Percentiles rank a stretch among this genome's conserved stretches.
These are phyloP conservation scores for Hygrophorus pudorinus DNA, from an alignment of 768 basidiomycete species.

Conservation along the genomic window DNA sequence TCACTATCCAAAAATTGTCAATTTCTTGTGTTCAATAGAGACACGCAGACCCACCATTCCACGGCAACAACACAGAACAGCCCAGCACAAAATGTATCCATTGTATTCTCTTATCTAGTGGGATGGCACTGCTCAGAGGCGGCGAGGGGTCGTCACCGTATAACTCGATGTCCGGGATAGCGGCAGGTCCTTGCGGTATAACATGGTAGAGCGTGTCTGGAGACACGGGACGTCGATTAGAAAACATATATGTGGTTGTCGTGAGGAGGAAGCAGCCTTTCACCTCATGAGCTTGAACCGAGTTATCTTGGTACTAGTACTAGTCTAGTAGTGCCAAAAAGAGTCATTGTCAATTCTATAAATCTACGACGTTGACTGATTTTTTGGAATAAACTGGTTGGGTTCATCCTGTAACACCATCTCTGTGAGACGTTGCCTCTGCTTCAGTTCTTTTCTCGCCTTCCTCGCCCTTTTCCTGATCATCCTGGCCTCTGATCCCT, in stretches of 20 bases:
- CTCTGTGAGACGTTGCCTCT: conserved; percentile 45
- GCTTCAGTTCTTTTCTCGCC: conserved; percentile 41
- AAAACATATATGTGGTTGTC: no score
- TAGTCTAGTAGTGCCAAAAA: background rate
- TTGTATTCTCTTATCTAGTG: conserved; percentile 34
- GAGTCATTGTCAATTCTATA: background rate
- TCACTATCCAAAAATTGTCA: conserved; percentile 34
- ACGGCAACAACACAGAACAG: conserved; percentile 71
- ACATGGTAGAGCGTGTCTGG: conserved; percentile 8
- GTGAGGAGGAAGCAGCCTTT: background rate
- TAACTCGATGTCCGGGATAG: conserved; percentile 20
- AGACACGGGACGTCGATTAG: background rate
- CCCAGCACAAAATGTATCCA: conserved; percentile 71
- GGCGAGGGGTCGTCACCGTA: conserved; percentile 16
- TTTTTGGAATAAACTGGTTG: conserved; percentile 51
- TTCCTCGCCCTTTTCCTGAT: conserved; percentile 47
- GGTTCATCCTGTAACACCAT: conserved; percentile 41
- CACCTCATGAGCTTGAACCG: no score
- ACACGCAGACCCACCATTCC: conserved; percentile 61
- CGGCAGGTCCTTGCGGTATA: conserved; percentile 1
- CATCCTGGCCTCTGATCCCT: conserved; percentile 37
- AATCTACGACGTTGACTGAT: background rate
- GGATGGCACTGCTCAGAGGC: conserved; percentile 12
- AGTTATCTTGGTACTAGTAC: background rate
- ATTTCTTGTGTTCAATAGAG: background rate